Base-by-base conservation (phyloP, 352 stramenopile species). In the Blastocystis hominis region DNA sequence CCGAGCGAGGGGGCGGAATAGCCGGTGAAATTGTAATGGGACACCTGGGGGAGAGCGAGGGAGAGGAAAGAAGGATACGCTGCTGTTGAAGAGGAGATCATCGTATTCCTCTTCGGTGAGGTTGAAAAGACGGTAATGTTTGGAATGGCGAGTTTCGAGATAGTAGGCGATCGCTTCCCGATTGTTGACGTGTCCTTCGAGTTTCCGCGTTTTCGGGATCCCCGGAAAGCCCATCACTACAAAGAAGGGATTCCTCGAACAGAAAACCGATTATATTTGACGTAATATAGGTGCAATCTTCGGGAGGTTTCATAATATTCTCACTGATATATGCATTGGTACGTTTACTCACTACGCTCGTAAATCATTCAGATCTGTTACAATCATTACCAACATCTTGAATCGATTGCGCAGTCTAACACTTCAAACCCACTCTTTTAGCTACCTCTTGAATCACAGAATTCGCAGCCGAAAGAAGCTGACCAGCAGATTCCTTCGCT, bases 271-370 rank as follows among this genome's bases (percentile, higher is more conserved):
- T 81, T 20, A 81, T 24, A 50, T 68, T 81, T 7, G 72, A 81
- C 10, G 72, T 44, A 47, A 81, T 68, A 47, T 68, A 81, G 13
- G 72, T 81, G 44, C 72, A 81, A 40, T 81, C 72, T 46, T 81
- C 72, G 10, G 72, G 72, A 17, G 56, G 17, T 42, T 81, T 81
- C 17, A 46, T 10, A 20, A 80, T 80, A 46, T 20, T 81, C 36
- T 81, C 72, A 17, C 72, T 46, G 44, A 81, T 64, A 66, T 81
- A 81, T 2, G 72, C 72, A 63, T 81, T 81, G 20, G 72, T 68
- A n/a, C 61, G 56, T 30, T 81, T 50, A 4, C 13, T 81, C 15
- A 81, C 72, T 81, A 81, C 9, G 20, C 5, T 50, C 24, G n/a
- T 15, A 15, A 9, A 36, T 10, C 0, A 13, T 24, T 1, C 5